Conservation (phyloP, 2,329 filamentous ascomycete species). For the Ascosphaera apis region DNA sequence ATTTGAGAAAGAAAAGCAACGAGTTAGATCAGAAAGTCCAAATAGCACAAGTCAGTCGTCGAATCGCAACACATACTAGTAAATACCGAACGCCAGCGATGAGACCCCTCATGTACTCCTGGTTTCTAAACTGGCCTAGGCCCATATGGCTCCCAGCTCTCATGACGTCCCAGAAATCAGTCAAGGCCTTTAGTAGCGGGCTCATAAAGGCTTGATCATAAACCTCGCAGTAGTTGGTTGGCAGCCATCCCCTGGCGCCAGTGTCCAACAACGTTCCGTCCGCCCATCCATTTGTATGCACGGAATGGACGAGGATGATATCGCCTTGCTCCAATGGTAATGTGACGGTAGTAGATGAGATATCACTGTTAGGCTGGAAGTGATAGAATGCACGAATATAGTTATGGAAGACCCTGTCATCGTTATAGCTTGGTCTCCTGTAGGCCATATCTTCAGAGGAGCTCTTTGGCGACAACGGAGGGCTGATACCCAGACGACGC, state of each 20-base stretch:
- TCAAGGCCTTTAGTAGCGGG: slow-evolving; percentile 60
- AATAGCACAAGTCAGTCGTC: neutral
- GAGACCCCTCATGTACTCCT: slow-evolving; percentile 83
- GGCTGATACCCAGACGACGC: slow-evolving; percentile 32
- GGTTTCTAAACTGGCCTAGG: slow-evolving; percentile 58
- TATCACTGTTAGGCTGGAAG: slow-evolving; percentile 57
- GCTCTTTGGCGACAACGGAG: slow-evolving; percentile 50
- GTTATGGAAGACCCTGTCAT: slow-evolving; percentile 52
- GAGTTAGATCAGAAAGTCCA: slow-evolving; percentile 1
- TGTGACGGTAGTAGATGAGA: slow-evolving; percentile 69
- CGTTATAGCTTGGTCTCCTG: slow-evolving; percentile 8
- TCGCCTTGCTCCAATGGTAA: slow-evolving; percentile 76
- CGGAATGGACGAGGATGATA: slow-evolving; percentile 79
- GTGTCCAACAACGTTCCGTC: slow-evolving; percentile 77
- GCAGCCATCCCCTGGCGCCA: slow-evolving; percentile 79
- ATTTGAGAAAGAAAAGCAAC: slow-evolving; percentile 8
- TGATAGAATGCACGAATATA: slow-evolving; percentile 87
- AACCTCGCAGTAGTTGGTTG: slow-evolving; percentile 92
- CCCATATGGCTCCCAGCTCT: slow-evolving; percentile 55
- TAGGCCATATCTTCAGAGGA: slow-evolving; percentile 31
- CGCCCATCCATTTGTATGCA: slow-evolving; percentile 96
- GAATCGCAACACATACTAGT: slow-evolving; percentile 36
- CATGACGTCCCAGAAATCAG: slow-evolving; percentile 82
- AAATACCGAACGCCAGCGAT: slow-evolving; percentile 83
- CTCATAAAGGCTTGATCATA: slow-evolving; percentile 79